Conservation (phyloP, 129 eudicot species). For the Apium graveolens region DNA sequence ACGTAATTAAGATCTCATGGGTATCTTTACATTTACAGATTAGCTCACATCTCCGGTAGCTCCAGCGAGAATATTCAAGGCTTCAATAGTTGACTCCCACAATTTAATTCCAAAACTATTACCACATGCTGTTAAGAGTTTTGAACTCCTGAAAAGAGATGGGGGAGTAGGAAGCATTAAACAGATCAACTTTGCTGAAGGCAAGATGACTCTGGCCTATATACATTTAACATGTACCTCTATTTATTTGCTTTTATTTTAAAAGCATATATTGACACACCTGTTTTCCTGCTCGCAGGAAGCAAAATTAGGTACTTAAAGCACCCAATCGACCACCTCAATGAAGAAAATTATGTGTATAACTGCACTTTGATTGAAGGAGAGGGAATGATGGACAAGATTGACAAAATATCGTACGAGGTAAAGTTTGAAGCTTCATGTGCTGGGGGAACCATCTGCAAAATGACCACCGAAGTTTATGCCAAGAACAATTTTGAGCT, state of each 20-base stretch:
- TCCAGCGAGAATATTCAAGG: conserved; percentile 39
- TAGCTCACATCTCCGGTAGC: conserved; percentile 27
- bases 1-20: too few species aligned
- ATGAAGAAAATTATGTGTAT: conserved; percentile 38
- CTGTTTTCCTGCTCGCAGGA: background rate
- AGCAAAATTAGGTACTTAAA: conserved; percentile 19
- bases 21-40: conserved; percentile 35
- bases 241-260: background rate
- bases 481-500: conserved; percentile 32
- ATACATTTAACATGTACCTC: background rate
- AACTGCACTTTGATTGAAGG: conserved; percentile 45
- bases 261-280: background rate
- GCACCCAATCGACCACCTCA: conserved; percentile 31
- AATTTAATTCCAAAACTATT: conserved; percentile 44
- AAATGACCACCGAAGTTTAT: conserved; percentile 40
- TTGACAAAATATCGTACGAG: conserved; percentile 39
- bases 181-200: conserved; percentile 23
- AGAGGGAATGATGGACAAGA: conserved; percentile 30
- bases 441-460: conserved; percentile 43
- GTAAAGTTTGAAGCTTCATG: conserved; percentile 37
- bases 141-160: conserved; percentile 36
- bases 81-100: conserved; percentile 38
- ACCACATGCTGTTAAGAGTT: conserved; percentile 46
- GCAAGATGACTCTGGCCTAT: background rate
- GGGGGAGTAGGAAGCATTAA: conserved; percentile 48